These are phyloP conservation scores for Myriosclerotinia duriaeana DNA, from an alignment of 2,329 filamentous ascomycete genomes.

Conservation along the genomic window DNA sequence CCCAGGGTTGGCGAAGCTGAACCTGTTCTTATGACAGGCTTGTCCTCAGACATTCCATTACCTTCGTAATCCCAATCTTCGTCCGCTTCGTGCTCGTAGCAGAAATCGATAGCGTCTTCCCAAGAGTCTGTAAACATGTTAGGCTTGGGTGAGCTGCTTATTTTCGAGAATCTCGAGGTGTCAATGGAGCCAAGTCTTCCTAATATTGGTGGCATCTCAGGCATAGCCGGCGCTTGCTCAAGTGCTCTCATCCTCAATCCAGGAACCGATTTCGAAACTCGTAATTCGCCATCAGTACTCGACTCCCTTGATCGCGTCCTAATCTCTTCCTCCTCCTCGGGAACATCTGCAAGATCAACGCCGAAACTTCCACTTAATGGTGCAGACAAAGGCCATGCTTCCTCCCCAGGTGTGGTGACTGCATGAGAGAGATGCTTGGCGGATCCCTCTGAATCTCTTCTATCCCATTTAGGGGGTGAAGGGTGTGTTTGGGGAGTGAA, in stretches of 20 bases:
- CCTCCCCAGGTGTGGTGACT: constrained; percentile 46
- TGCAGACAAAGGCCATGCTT: constrained; percentile 47
- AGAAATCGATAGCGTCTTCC: constrained; percentile 71
- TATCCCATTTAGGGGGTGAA: constrained; percentile 36
- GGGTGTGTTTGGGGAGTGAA: constrained; percentile 28
- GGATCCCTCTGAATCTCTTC: constrained; percentile 34
- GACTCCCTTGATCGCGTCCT: constrained; percentile 36
- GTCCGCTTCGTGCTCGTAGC: constrained; percentile 67
- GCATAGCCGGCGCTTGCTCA: constrained; percentile 21
- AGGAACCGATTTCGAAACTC: constrained; percentile 38
- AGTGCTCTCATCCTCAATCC: constrained; percentile 41
- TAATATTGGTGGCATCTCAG: constrained; percentile 17
- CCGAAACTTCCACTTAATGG: constrained; percentile 32
- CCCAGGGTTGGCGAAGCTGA: constrained; percentile 32
- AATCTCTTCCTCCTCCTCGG: constrained; percentile 55
- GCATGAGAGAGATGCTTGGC: constrained; percentile 42
- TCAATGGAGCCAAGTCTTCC: constrained; percentile 10
- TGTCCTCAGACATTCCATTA: constrained; percentile 57
- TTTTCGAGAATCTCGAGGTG: constrained; percentile 4
- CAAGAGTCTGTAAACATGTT: constrained; percentile 47
- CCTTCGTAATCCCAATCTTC: constrained; percentile 66
- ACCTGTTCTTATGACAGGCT: constrained; percentile 35
- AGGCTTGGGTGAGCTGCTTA: not conserved
- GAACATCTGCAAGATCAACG: constrained; percentile 55
- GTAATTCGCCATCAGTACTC: constrained; percentile 33